phyloP scores from a whole-genome alignment of 768 basidiomycete genomes.

The Paxillus rubicundulus region DNA sequence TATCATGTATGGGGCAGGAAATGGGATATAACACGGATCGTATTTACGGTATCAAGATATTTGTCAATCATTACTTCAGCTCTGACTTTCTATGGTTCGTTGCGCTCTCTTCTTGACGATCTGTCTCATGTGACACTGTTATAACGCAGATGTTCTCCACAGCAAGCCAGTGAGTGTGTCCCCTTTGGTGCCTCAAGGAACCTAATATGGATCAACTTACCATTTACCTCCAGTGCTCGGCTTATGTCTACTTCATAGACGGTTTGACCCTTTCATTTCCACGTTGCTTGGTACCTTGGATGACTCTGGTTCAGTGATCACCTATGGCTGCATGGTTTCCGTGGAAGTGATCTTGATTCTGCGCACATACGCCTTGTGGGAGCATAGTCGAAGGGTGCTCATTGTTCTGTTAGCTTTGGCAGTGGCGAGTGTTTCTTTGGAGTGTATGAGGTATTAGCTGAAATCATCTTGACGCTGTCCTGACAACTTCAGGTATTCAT shows the following conservation, averaged over 20 bases:
- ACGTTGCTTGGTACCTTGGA: neutral
- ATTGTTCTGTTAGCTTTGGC: constrained; percentile 19
- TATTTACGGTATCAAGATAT: constrained; percentile 29
- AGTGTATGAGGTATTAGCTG: no score
- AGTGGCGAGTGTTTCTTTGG: constrained; percentile 8
- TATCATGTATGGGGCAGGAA: constrained; percentile 23
- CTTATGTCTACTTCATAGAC: constrained; percentile 14
- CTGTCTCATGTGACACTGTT: neutral
- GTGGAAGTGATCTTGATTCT: constrained; percentile 22
- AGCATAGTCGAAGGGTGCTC: constrained; percentile 15
- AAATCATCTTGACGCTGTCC: neutral
- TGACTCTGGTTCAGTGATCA: constrained; percentile 12
- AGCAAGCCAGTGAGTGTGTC: constrained; percentile 1
- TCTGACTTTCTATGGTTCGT: constrained; percentile 19
- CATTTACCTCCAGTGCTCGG: constrained; percentile 14
- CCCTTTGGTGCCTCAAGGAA: neutral
- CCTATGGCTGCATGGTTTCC: constrained; percentile 12
- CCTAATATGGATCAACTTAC: neutral
- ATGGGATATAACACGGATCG: constrained; percentile 21
- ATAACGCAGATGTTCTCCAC: constrained; percentile 10
- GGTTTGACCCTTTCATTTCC: constrained; percentile 1
- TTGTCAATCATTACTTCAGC: constrained; percentile 20
- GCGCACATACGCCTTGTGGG: constrained; percentile 28
- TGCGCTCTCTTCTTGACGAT: neutral
- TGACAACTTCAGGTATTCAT: constrained; percentile 11